Conservation (phyloP, 2,329 filamentous ascomycete genomes). For the Ascochyta fabae region DNA sequence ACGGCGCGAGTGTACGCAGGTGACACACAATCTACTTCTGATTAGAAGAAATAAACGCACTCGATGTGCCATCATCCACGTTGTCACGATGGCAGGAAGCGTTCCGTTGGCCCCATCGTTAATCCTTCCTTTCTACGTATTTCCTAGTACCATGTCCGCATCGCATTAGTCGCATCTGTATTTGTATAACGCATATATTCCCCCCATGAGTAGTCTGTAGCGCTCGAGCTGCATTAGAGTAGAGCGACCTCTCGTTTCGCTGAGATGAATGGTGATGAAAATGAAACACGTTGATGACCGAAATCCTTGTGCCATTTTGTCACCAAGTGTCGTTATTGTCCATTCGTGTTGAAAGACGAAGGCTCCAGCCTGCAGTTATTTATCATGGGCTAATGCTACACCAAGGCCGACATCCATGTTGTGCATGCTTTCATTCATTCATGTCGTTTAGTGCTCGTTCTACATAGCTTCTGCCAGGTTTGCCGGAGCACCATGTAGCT, state of each 20-base stretch:
- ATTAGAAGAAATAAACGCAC: background rate
- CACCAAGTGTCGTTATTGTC: background rate
- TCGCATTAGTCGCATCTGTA: constrained; percentile 10
- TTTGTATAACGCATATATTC: constrained; percentile 17
- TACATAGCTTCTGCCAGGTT: background rate
- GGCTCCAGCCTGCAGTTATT: too few relatives aligned
- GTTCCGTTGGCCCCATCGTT: constrained; percentile 41
- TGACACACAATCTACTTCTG: background rate
- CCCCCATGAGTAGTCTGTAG: constrained; percentile 9
- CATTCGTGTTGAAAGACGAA: too few relatives aligned
- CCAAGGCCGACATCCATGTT: background rate
- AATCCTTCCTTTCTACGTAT: background rate
- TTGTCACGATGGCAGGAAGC: constrained; percentile 41
- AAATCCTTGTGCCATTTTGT: background rate
- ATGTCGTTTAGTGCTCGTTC: constrained; percentile 12
- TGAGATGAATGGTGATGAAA: background rate
- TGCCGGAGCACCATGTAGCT: background rate
- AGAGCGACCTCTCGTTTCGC: constrained; percentile 10
- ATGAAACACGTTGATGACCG: background rate
- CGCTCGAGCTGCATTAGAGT: background rate
- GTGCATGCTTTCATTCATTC: constrained; percentile 21
- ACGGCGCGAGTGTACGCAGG: constrained; percentile 21
- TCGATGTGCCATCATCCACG: constrained; percentile 5
- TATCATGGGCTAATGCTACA: too few relatives aligned
- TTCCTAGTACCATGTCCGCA: constrained; percentile 2